phyloP scores from a whole-genome alignment of 495 filamentous ascomycete genomes.

The Choiromyces venosus region DNA sequence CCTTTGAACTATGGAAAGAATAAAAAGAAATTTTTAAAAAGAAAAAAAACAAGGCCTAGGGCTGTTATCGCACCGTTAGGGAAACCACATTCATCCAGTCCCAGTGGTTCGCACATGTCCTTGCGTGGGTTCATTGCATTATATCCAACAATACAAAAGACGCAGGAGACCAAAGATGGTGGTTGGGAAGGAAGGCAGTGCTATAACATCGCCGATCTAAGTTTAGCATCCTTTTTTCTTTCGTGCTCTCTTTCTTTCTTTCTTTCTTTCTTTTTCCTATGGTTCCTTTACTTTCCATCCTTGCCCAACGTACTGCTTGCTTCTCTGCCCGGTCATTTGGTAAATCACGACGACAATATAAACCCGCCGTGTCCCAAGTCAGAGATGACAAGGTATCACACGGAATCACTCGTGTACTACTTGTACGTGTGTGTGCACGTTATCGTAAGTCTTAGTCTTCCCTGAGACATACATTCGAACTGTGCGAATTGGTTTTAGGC shows the following conservation, averaged over 20 bases:
- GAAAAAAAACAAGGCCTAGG: not conserved
- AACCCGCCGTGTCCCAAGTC: not conserved
- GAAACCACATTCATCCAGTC: not conserved
- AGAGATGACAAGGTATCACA: not conserved
- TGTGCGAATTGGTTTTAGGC: not conserved
- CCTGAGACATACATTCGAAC: not conserved
- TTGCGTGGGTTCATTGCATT: not conserved
- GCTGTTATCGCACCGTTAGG: not conserved
- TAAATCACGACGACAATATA: not conserved
- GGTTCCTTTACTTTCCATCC: not conserved
- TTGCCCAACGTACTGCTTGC: not conserved
- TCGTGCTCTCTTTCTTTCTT: not conserved
- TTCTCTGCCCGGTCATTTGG: not conserved
- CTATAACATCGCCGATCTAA: conserved; percentile 1
- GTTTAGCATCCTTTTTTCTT: not conserved
- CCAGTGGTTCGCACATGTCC: not conserved
- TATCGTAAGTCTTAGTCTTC: not conserved
- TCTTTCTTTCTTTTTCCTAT: not conserved
- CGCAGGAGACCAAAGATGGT: not conserved
- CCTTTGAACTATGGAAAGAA: not conserved
- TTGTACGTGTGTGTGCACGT: not conserved
- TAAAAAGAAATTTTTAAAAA: not conserved
- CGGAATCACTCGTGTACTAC: not conserved
- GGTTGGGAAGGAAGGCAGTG: not conserved
- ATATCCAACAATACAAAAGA: not conserved